phyloP scores from a whole-genome alignment of 768 basidiomycete species.

The Plicaturopsis crispa region DNA sequence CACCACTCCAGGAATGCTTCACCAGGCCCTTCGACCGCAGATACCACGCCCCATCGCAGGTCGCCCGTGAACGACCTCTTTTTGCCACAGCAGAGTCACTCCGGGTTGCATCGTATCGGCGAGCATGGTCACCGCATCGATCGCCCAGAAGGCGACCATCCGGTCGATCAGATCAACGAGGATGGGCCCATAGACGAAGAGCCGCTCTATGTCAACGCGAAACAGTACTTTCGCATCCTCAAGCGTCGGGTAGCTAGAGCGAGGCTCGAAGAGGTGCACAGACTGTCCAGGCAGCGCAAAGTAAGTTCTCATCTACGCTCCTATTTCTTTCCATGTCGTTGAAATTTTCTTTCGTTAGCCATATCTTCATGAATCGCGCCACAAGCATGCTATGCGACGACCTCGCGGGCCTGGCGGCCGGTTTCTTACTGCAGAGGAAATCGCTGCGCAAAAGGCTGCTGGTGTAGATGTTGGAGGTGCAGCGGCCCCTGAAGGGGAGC shows the following conservation, averaged over 20 bases:
- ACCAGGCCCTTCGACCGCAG: conserved; percentile 20
- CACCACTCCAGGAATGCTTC: conserved; percentile 19
- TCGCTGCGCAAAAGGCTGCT: conserved; percentile 65
- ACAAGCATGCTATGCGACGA: conserved; percentile 96
- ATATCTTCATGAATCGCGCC: conserved; percentile 95
- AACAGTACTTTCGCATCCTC: conserved; percentile 98
- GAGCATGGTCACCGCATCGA: conserved; percentile 13
- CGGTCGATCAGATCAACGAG: conserved; percentile 24
- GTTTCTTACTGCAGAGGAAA: conserved; percentile 95
- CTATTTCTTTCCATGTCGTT: conserved; percentile 6
- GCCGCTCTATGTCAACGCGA: conserved; percentile 98
- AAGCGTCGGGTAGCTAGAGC: conserved; percentile 90
- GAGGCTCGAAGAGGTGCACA: conserved; percentile 88
- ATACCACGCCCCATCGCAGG: conserved; percentile 18
- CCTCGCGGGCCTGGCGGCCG: conserved; percentile 96
- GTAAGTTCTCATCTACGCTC: conserved; percentile 28
- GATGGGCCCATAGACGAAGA: conserved; percentile 75
- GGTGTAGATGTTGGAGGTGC: background rate
- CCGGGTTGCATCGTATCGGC: too few species aligned
- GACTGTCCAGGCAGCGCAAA: conserved; percentile 90
- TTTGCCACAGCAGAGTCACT: too few species aligned
- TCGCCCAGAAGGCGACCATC: conserved; percentile 1
- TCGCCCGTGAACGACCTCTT: conserved; percentile 22
- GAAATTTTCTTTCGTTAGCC: conserved; percentile 44
- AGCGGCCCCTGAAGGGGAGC: background rate